These are phyloP conservation scores for Leccinum obscurum DNA, from an alignment of 768 basidiomycete genomes.

Conservation along the genomic window DNA sequence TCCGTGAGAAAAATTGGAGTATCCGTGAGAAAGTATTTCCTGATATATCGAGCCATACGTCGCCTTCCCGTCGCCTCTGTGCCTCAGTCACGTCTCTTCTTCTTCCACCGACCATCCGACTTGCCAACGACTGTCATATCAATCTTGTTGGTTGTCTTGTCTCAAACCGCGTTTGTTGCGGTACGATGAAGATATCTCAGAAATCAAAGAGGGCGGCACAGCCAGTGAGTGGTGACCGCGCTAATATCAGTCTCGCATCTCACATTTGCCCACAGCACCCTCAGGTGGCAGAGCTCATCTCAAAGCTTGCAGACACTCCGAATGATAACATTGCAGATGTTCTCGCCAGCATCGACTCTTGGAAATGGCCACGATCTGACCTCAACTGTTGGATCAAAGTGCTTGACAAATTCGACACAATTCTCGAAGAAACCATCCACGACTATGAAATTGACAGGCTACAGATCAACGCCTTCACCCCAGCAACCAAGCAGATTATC, in stretches of 20 bases:
- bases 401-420: slow-evolving; percentile 91
- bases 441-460: slow-evolving; percentile 86
- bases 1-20: slow-evolving; percentile 7
- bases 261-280: slow-evolving; percentile 53
- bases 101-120: slow-evolving; percentile 10
- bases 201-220: slow-evolving; percentile 80
- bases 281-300: slow-evolving; percentile 79
- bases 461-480: slow-evolving; percentile 78
- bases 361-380: slow-evolving; percentile 97
- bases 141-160: slow-evolving; percentile 11
- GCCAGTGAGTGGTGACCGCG: slow-evolving; percentile 54
- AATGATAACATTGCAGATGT: slow-evolving; percentile 71
- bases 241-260: slow-evolving; percentile 7
- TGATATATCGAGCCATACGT: slow-evolving; percentile 34
- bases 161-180: slow-evolving; percentile 46
- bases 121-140: slow-evolving; percentile 1
- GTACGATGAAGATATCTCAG: slow-evolving; percentile 84
- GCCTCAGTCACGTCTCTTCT: slow-evolving; percentile 9
- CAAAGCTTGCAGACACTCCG: slow-evolving; percentile 60
- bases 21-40: slow-evolving; percentile 27
- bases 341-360: slow-evolving; percentile 69
- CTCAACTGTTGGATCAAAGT: slow-evolving; percentile 96
- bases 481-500: slow-evolving; percentile 69
- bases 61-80: slow-evolving; percentile 13
- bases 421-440: slow-evolving; percentile 79